phyloP scores from a whole-genome alignment of 257 asterid genomes.

The Prunella vulgaris region DNA sequence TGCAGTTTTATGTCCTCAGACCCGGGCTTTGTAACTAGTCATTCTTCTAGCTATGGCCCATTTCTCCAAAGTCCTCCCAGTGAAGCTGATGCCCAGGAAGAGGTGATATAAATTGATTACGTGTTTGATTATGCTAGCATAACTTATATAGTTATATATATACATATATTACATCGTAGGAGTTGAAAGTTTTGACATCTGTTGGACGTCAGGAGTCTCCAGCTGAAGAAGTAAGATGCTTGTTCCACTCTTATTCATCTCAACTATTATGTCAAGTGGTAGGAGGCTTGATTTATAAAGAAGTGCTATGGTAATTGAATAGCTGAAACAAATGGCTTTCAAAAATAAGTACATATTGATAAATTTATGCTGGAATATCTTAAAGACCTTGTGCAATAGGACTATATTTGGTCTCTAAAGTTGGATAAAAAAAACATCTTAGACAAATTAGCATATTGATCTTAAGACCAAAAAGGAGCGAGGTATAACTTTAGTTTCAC shows the following conservation, averaged over 20 bases:
- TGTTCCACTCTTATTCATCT: conserved; percentile 9
- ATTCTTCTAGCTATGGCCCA: conserved; percentile 18
- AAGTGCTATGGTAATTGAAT: background rate
- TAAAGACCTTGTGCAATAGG: background rate
- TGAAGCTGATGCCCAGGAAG: conserved; percentile 28
- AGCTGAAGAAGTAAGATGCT: conserved; percentile 31
- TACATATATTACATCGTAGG: conserved; percentile 20
- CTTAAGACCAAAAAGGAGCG: background rate
- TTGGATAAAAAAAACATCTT: background rate
- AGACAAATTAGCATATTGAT: background rate
- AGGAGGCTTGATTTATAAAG: background rate
- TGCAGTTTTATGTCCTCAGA: conserved; percentile 44
- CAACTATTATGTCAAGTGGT: background rate
- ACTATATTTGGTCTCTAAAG: background rate
- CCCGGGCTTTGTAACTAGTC: conserved; percentile 37
- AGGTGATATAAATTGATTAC: conserved; percentile 21
- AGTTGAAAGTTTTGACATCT: conserved; percentile 21
- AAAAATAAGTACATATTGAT: background rate
- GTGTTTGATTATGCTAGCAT: conserved; percentile 2
- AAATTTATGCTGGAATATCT: background rate
- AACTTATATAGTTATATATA: background rate
- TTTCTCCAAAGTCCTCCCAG: conserved; percentile 13
- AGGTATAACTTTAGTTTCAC: background rate
- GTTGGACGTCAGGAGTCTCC: conserved; percentile 23
- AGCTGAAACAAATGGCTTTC: background rate